A percentile compares a stretch with the other conserved stretches of the same genome.
Evolutionary conservation across 768 basidiomycete genomes (phyloP).

Genomic region (Strobilomyces dryophilus): DNA sequence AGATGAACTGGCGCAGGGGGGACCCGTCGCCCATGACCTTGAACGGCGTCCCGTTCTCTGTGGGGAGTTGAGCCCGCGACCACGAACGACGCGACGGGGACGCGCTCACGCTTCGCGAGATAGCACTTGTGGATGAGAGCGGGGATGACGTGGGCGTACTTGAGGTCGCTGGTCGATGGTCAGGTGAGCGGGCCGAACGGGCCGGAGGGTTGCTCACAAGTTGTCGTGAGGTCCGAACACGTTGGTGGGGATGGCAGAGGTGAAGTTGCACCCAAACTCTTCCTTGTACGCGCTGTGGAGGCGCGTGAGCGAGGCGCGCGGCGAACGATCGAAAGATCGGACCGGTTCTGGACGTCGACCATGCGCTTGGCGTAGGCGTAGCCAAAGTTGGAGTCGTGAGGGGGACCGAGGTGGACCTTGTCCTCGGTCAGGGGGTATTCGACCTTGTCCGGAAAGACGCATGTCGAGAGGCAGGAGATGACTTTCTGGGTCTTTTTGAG

Average conservation of each 20-base stretch:
- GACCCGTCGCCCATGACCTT: slow-evolving; percentile 87
- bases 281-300: slow-evolving; percentile 84
- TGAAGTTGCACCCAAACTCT: slow-evolving; percentile 92
- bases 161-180: slow-evolving; percentile 69
- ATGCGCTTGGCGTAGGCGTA: slow-evolving; percentile 95
- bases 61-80: slow-evolving; percentile 17
- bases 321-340: slow-evolving; percentile 19
- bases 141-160: slow-evolving; percentile 92
- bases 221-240: slow-evolving; percentile 96
- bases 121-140: slow-evolving; percentile 92
- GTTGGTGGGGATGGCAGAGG: slow-evolving; percentile 95
- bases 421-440: slow-evolving; percentile 89
- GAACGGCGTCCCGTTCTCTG: slow-evolving; percentile 79
- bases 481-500: slow-evolving; percentile 66
- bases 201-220: too few species aligned
- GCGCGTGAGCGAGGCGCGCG: not conserved
- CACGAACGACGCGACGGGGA: not conserved
- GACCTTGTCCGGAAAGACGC: slow-evolving; percentile 96
- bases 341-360: slow-evolving; percentile 96
- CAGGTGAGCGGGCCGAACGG: not conserved
- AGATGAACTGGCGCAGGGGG: slow-evolving; percentile 96
- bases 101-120: slow-evolving; percentile 72
- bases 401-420: slow-evolving; percentile 89
- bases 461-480: slow-evolving; percentile 94
- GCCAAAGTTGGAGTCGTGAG: slow-evolving; percentile 93